Evolutionary conservation across 2,329 filamentous ascomycete genomes (phyloP), one percentile per base, ranked within the genome.

Genomic region (Dothistroma septosporum): DNA sequence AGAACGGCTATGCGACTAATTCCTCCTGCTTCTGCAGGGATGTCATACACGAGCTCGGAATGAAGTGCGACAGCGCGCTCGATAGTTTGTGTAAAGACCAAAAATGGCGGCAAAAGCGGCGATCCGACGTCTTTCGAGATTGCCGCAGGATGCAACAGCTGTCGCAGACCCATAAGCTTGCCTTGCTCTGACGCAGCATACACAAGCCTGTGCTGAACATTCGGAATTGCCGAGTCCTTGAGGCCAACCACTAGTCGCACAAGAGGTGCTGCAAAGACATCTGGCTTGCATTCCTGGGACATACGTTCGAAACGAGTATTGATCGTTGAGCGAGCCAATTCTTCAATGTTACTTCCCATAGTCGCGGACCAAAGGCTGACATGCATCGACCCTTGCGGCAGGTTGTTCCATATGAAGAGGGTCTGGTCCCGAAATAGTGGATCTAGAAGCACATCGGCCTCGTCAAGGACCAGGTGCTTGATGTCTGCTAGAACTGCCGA

Each of bases 81-180:
- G 60, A 99, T 96, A 0, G 93, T 97, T 77, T 99, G 94, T 0
- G 93, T 94, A 75, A 99, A 99, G 62, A 99, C 88, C 6, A 99
- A 82, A 77, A 97, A 96, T 0, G 94, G 94, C 0, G 94, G 91
- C 0, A 90, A 86, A 50, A 97, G 80, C 2, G 79, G 76, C 8
- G 79, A 75, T 21, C 70, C 67, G 7, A 81, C 79, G 31, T 85
- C 81, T 10, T 84, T 82, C 0, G 86, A 81, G 11, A 79, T 78
- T 1, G 86, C 80, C 7, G 83, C 84, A 0, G 93, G 92, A 68
- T 91, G 92, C 1, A 97, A 82, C 32, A 99, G 84, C 72, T 97
- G 92, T 50, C 94, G 89, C 12, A 99, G 82, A 7, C 91, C 92
- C 58, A 97, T 86, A 32, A 99, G 85, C 74, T 99, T 99, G 62